phyloP scores from a whole-genome alignment of 768 basidiomycete species.

The Psilocybe azurescens region DNA sequence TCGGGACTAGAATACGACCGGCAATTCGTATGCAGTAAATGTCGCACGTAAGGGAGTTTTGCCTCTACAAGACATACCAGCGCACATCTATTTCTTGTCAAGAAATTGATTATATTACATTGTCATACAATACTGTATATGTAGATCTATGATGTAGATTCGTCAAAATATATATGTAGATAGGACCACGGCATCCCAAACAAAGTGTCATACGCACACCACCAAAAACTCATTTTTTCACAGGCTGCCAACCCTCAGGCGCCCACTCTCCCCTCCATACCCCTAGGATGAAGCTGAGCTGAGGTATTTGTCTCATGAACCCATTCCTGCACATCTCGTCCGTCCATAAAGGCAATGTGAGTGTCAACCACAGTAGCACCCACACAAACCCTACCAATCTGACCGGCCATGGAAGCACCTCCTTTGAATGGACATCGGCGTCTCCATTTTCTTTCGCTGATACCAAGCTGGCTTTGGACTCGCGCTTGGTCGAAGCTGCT shows the following conservation, averaged over 20 bases:
- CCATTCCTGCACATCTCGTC: background rate
- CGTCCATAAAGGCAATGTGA: background rate
- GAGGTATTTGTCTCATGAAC: slow-evolving; percentile 8
- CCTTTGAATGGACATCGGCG: background rate
- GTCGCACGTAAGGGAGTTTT: too few species aligned
- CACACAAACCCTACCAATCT: background rate
- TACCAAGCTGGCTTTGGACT: background rate
- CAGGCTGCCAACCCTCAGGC: background rate
- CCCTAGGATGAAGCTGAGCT: slow-evolving; percentile 15
- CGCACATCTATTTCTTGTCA: too few species aligned
- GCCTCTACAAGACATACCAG: too few species aligned
- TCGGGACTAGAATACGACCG: too few species aligned
- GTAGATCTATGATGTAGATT: too few species aligned
- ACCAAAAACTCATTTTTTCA: background rate
- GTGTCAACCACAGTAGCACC: background rate
- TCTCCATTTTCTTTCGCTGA: background rate
- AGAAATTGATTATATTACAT: too few species aligned
- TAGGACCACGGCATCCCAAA: too few species aligned
- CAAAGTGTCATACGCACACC: too few species aligned
- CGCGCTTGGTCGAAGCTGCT: slow-evolving; percentile 1
- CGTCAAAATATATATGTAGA: too few species aligned
- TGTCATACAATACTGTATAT: too few species aligned
- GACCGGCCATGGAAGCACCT: background rate
- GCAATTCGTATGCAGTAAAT: too few species aligned
- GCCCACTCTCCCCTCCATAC: slow-evolving; percentile 13